Evolutionary conservation across 2,329 filamentous ascomycete genomes (phyloP), one percentile per base, ranked within the genome.

Genomic region (Dactylellina haptotyla): DNA sequence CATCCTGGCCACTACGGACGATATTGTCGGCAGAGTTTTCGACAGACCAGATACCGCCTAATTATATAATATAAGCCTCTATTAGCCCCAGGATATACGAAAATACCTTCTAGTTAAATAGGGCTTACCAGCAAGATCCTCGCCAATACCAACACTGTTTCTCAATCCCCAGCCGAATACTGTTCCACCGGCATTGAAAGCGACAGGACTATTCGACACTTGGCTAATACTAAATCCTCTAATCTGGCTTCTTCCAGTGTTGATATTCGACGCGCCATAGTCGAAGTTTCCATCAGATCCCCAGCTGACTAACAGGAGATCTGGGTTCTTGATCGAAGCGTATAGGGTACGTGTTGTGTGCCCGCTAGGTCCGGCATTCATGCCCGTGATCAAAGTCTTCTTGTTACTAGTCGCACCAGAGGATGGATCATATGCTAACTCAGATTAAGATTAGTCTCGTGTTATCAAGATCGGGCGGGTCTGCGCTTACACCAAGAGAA

Each of bases 1-100:
- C 84, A 72, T 90, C 87, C n/a, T 83, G 76, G 8, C 85, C 85
- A 51, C 84, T 80, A 30, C 89, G 84, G 12, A 81, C 80, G 14
- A 91, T 83, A 37, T 89, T 80, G 79, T 92, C 89, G 6, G 87
- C 87, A 1, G 86, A 89, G 80, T 92, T 92, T 80, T 92, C 90
- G 5, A 92, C 88, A 16, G 82, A 83, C 81, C 84, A 87, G 69
- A 87, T 82, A 16, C 83, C 84, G 18, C 85, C 85, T 0, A 82
- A 3, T 0, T 2, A 84, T 84, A 6, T 5, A 50, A 34, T 34
- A 45, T 51, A 50, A 58, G 45, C 23, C 80, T 83, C 16, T 28
- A 37, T 61, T 18, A 57, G 16, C 54, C 79, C 77, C 57, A 78
- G 10, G 30, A 18, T 28, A 45, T 45, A 28, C 37, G 28, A 34